A percentile compares a stretch with the other conserved stretches of the same genome.
Evolutionary conservation across 1,284 basidiomycete species (phyloP).

Genomic region (Rhodotorula sp.): DNA sequence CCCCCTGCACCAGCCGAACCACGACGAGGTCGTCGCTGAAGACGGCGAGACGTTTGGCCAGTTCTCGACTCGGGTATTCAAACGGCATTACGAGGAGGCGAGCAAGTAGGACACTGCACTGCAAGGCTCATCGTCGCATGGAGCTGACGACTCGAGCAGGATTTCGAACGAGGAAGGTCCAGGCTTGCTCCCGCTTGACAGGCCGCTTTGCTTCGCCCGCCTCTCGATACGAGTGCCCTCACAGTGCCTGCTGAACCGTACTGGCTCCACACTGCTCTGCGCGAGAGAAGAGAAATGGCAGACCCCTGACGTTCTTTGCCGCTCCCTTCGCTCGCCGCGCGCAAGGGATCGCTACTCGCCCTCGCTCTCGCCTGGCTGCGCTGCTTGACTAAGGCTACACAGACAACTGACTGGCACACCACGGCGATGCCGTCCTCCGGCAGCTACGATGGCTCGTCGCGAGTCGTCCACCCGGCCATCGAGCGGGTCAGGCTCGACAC

Average conservation of each 20-base stretch:
- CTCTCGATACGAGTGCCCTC: too few species aligned
- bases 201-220: too few species aligned
- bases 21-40: constrained; percentile 66
- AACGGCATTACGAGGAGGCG: constrained; percentile 26
- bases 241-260: too few species aligned
- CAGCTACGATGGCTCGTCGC: neutral
- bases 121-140: neutral
- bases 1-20: constrained; percentile 58
- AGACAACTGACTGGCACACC: neutral
- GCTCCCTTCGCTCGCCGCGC: too few species aligned
- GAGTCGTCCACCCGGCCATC: neutral
- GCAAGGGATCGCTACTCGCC: neutral
- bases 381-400: neutral
- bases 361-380: neutral
- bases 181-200: too few species aligned
- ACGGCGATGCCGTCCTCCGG: neutral
- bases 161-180: neutral
- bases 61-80: constrained; percentile 53
- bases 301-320: too few species aligned
- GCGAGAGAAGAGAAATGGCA: too few species aligned
- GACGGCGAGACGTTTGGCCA: constrained; percentile 73
- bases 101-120: neutral
- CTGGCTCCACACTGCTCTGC: too few species aligned
- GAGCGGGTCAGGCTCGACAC: neutral
- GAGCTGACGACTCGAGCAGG: neutral